Conservation (phyloP, 805 yeast genomes). For the Monosporozyma aquatica region DNA sequence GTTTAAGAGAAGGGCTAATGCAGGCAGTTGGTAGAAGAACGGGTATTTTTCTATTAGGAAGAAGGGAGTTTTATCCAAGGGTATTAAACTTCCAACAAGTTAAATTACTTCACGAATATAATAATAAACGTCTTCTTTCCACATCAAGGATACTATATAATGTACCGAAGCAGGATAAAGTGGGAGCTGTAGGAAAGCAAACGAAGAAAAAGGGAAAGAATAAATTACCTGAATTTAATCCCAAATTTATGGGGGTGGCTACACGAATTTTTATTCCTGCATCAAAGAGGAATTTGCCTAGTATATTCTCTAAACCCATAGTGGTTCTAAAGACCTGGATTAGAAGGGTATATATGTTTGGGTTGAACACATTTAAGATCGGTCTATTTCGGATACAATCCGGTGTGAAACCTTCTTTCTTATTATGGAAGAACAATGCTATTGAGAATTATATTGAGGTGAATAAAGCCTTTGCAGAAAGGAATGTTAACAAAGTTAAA, state of each 20-base stretch:
- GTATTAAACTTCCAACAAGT: not conserved
- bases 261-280: constrained; percentile 45
- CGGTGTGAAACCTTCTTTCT: constrained; percentile 53
- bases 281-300: constrained; percentile 38
- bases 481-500: constrained; percentile 40
- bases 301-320: constrained; percentile 34
- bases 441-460: constrained; percentile 67
- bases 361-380: constrained; percentile 59
- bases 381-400: constrained; percentile 64
- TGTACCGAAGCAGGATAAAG: too few species aligned
- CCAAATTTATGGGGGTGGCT: constrained; percentile 35
- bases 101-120: not conserved
- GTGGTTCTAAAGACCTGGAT: constrained; percentile 38
- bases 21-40: not conserved
- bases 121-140: not conserved
- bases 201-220: constrained; percentile 8
- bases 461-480: constrained; percentile 71
- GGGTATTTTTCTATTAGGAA: not conserved
- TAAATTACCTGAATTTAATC: constrained; percentile 23
- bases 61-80: not conserved
- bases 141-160: not conserved
- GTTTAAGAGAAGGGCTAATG: too few species aligned
- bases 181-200: too few species aligned
- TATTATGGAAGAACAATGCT: constrained; percentile 79
- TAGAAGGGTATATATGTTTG: constrained; percentile 54